Evolutionary conservation across 805 yeast species (phyloP), one percentile per base, ranked within the genome.

Genomic region (Zygosaccharomyces kombuchaensis): DNA sequence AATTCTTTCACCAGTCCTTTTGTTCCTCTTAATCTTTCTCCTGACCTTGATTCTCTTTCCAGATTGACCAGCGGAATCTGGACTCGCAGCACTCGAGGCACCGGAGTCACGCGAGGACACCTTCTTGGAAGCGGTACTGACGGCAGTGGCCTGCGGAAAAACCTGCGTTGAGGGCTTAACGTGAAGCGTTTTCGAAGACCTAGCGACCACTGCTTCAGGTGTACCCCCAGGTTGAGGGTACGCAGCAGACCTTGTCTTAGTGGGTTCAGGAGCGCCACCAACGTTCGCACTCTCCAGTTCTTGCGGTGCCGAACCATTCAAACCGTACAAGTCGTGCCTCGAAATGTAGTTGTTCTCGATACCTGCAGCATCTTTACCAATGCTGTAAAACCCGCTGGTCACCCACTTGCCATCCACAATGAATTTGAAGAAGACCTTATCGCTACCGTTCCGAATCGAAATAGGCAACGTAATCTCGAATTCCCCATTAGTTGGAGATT

Each of bases 361-460:
- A 4, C 72, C 68, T 31, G 67, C 59, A 55, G 78, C 84, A 32
- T 65, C 68, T 17, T 22, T 36, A 46, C 75, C 74, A 23, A 68
- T 63, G 36, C 63, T 62, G 51, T 71, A 76, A 2, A 60, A 54
- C 1, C 65, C 60, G 44, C 72, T 72, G 16, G 68, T 63, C 13
- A 63, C 59, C 89, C 89, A 84, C 37, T 74, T 75, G 37, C 82
- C 87, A 60, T 83, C 89, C 36, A 83, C 89, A 46, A 84, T 76
- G 59, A 77, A 83, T 68, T 76, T 76, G 63, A 75, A 76, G 14
- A 58, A 63, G 34, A 80, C 60, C 55, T 69, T 69, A 10, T 63
- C 66, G 13, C 59, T 51, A 16, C 58, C 54, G 14, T 55, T 53
- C 16, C 55, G 63, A n/a, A 67, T 40, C 14, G 71, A 70, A 42